Evolutionary conservation across 2,329 filamentous ascomycete genomes (phyloP), one percentile per base, ranked within the genome.

Genomic region (Setomelanomma holmii): DNA sequence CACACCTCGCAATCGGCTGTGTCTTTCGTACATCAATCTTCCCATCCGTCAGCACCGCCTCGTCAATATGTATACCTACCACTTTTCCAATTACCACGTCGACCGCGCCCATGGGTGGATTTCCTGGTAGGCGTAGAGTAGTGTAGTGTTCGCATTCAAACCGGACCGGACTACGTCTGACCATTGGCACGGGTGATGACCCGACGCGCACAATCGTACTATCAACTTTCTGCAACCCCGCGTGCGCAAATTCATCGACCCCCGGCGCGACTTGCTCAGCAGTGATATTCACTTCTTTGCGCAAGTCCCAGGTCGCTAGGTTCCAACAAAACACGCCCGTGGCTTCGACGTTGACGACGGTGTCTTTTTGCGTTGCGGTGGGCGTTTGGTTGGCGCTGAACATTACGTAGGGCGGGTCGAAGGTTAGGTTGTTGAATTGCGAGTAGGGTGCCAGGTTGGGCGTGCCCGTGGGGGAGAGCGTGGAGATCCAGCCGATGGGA

Each of bases 401-500:
- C 80, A 87, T 84, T 22, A 87, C 80, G 62, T 85, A 85, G 0
- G 84, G 84, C 0, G 84, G 84, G 64, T 86, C 83, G 70, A 85
- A 87, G 24, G 82, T 85, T 0, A 87, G 77, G 58, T 86, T 86
- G 69, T 82, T 85, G 77, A 87, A 87, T 69, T 87, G 84, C 0
- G 75, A 80, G 71, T 84, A 87, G 0, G 84, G 84, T 0, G 84
- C 84, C 2, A 87, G 78, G 58, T 86, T 86, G 64, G 82, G 75
- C 42, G 72, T 64, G 52, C 80, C 79, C 5, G 67, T 58, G 14
- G 64, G 61, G n/a, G 79, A 80, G 52, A 79, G 75, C 0, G 84
- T 85, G 19, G 80, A 84, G 62, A 87, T 86, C 84, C 84, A 87
- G 57, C 84, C 85, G 45, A 87, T 86, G 19, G 84, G 84, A 14